These are phyloP conservation scores for Fulvia fulva DNA, from an alignment of 2,329 filamentous ascomycete genomes.

Conservation along the genomic window DNA sequence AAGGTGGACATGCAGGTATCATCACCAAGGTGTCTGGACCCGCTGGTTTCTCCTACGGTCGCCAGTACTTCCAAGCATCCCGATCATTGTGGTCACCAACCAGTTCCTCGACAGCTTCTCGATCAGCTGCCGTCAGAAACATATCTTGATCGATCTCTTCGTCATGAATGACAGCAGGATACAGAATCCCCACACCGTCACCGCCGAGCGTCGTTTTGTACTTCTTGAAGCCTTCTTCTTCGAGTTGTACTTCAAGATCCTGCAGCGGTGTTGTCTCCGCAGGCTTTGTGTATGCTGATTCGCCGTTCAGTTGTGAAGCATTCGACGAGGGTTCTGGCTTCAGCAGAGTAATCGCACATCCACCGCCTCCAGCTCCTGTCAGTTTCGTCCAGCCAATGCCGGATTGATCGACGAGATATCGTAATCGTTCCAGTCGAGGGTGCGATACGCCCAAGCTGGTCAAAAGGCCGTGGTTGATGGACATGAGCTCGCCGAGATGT, in stretches of 20 bases:
- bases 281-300: constrained; percentile 4
- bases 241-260: constrained; percentile 59
- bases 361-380: constrained; percentile 90
- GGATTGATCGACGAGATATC: constrained; percentile 84
- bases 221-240: constrained; percentile 65
- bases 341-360: constrained; percentile 89
- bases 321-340: constrained; percentile 52
- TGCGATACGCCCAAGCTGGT: constrained; percentile 92
- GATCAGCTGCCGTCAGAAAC: constrained; percentile 78
- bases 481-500: constrained; percentile 80
- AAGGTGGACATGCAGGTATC: not conserved
- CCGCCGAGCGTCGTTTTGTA: constrained; percentile 89
- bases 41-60: constrained; percentile 20
- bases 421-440: constrained; percentile 83
- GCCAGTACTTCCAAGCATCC: constrained; percentile 37
- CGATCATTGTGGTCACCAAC: constrained; percentile 55
- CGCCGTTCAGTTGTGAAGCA: constrained; percentile 14
- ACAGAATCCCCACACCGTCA: constrained; percentile 89
- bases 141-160: constrained; percentile 91
- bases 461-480: constrained; percentile 88
- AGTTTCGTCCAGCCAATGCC: constrained; percentile 96
- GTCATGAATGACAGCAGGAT: constrained; percentile 86
- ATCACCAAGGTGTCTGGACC: not conserved
- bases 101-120: constrained; percentile 78
- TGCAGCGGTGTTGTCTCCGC: constrained; percentile 40